Conservation (phyloP, 108 stramenopile genomes). For the Cyclotella choctawhatcheeana region DNA sequence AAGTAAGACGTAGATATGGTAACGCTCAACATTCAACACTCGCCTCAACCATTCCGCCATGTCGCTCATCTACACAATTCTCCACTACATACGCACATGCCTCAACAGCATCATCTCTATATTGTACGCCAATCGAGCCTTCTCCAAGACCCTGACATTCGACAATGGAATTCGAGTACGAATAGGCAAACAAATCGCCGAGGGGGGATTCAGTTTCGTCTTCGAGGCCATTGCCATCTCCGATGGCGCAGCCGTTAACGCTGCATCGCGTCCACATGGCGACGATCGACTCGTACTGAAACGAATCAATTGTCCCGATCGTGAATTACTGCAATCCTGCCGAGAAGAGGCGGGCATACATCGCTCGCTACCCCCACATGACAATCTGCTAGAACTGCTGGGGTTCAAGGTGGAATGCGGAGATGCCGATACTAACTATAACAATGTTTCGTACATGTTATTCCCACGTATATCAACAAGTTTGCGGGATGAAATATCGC, state of each 20-base stretch:
- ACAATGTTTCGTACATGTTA: constrained; percentile 76
- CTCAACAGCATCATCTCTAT: constrained; percentile 16
- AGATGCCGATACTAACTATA: background rate
- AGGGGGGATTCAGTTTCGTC: constrained; percentile 81
- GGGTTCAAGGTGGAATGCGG: constrained; percentile 45
- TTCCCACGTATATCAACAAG: constrained; percentile 72
- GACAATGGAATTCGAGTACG: constrained; percentile 63
- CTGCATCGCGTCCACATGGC: background rate
- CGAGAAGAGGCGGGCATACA: constrained; percentile 76
- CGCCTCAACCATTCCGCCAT: background rate
- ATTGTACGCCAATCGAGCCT: background rate
- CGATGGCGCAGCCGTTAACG: background rate
- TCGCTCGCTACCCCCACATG: constrained; percentile 32
- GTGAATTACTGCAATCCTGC: constrained; percentile 62
- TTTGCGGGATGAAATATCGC: constrained; percentile 68
- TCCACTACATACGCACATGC: constrained; percentile 28
- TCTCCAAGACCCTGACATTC: constrained; percentile 28
- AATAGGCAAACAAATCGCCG: constrained; percentile 68
- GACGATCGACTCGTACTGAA: constrained; percentile 72
- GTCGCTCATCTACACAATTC: constrained; percentile 18
- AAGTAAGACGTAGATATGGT: no score
- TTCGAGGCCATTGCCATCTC: constrained; percentile 55
- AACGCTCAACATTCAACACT: background rate
- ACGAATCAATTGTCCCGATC: constrained; percentile 66
- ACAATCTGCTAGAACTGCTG: constrained; percentile 45